Evolutionary conservation across 2,329 filamentous ascomycete species (phyloP).

Genomic region (Paraconiothyrium sp.): DNA sequence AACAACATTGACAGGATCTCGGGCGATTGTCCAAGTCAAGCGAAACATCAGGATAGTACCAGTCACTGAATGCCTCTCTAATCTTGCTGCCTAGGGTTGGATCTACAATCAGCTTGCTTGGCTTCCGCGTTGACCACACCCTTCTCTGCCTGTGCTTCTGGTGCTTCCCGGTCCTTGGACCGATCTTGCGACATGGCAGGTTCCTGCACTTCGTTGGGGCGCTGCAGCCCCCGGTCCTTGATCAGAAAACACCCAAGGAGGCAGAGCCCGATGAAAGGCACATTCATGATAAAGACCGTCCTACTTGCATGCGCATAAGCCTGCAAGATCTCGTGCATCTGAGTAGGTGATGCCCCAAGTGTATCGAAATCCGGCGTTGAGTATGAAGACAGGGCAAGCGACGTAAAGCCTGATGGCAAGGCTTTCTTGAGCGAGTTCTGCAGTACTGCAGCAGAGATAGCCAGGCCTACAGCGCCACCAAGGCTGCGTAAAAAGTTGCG

Average conservation of each 20-base stretch:
- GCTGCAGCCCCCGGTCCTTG: conserved; percentile 57
- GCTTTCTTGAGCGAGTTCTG: conserved; percentile 28
- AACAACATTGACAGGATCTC: too few species aligned
- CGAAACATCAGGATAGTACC: neutral
- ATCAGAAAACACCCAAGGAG: conserved; percentile 63
- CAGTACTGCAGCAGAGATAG: conserved; percentile 48
- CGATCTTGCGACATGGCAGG: neutral
- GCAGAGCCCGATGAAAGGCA: conserved; percentile 63
- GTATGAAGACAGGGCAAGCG: conserved; percentile 22
- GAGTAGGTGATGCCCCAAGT: conserved; percentile 16
- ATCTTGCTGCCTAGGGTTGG: neutral
- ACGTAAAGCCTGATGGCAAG: conserved; percentile 27
- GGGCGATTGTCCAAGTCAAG: neutral
- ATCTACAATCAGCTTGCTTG: neutral
- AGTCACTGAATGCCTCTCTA: neutral
- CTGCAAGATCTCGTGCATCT: conserved; percentile 51
- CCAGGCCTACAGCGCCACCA: conserved; percentile 67
- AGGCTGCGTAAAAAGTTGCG: conserved; percentile 70
- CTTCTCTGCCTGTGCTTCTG: neutral
- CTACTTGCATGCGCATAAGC: conserved; percentile 65
- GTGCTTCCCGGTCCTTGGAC: neutral
- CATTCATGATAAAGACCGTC: conserved; percentile 66
- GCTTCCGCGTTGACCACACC: neutral
- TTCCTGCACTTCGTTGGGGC: conserved; percentile 26
- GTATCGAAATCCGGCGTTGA: conserved; percentile 23